These are phyloP conservation scores for Oropetium thomaeum DNA, from an alignment of 176 grass and related monocot species.

Conservation along the genomic window DNA sequence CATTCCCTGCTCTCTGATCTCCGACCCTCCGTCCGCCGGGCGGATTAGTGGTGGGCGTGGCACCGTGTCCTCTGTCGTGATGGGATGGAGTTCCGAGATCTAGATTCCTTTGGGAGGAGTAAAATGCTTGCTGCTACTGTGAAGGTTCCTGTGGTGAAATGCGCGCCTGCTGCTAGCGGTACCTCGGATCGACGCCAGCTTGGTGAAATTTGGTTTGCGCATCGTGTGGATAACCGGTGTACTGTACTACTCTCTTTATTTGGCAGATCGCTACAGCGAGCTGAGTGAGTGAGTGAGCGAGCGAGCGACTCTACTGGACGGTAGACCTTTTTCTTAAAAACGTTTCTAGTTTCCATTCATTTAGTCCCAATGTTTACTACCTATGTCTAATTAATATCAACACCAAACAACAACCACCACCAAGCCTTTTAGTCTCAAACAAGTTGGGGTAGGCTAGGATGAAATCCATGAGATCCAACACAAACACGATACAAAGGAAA, in stretches of 20 bases:
- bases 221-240: neutral
- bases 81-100: slow-evolving; percentile 3
- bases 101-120: neutral
- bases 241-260: neutral
- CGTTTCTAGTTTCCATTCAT: too few species aligned
- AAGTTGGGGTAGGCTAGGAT: too few species aligned
- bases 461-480: too few species aligned
- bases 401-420: too few species aligned
- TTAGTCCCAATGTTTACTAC: too few species aligned
- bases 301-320: too few species aligned
- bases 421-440: too few species aligned
- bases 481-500: too few species aligned
- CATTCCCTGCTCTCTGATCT: neutral
- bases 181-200: neutral
- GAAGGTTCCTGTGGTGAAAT: neutral
- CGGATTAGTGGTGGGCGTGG: neutral
- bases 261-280: too few species aligned
- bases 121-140: neutral
- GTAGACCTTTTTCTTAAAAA: too few species aligned
- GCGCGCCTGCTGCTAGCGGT: neutral
- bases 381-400: neutral
- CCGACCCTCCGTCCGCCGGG: neutral
- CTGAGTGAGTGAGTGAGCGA: neutral
- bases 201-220: neutral
- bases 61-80: neutral